These are phyloP conservation scores for Cyberlindnera subsufficiens DNA, from an alignment of 805 yeast genomes.

Conservation along the genomic window DNA sequence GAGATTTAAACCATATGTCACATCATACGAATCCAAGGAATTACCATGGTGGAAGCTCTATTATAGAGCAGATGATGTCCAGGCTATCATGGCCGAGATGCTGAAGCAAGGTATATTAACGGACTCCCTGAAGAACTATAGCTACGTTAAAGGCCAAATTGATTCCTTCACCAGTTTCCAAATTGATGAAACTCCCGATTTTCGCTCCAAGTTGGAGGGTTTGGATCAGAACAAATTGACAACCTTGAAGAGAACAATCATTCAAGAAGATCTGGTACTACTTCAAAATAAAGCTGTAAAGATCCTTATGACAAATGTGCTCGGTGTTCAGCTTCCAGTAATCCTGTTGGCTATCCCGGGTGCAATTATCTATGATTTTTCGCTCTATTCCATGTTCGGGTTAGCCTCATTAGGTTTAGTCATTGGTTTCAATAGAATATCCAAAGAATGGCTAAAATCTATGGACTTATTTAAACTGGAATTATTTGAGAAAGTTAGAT, in stretches of 20 bases:
- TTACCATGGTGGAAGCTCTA: constrained; percentile 28
- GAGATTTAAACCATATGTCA: constrained; percentile 23
- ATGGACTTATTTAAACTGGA: constrained; percentile 18
- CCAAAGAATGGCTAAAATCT: constrained; percentile 25
- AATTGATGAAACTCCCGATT: constrained; percentile 1
- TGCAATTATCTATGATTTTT: constrained; percentile 23
- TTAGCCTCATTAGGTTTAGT: constrained; percentile 26
- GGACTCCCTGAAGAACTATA: constrained; percentile 22
- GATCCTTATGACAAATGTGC: constrained; percentile 21
- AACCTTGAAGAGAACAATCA: constrained; percentile 13
- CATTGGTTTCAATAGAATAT: constrained; percentile 26
- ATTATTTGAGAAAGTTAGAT: constrained; percentile 20
- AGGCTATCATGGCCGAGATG: constrained; percentile 22
- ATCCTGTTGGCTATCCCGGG: constrained; percentile 23
- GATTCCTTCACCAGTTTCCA: constrained; percentile 22
- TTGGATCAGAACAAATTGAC: constrained; percentile 15
- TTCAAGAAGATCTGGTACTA: constrained; percentile 15
- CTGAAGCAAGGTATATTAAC: constrained; percentile 21
- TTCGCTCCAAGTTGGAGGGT: constrained; percentile 4
- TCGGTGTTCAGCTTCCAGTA: constrained; percentile 28
- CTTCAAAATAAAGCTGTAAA: constrained; percentile 24
- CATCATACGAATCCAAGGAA: constrained; percentile 20
- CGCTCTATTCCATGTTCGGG: constrained; percentile 27
- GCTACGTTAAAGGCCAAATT: constrained; percentile 28
- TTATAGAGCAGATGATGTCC: constrained; percentile 26